Conservation (phyloP, 352 stramenopile genomes). For the Thraustochytrium striatum region DNA sequence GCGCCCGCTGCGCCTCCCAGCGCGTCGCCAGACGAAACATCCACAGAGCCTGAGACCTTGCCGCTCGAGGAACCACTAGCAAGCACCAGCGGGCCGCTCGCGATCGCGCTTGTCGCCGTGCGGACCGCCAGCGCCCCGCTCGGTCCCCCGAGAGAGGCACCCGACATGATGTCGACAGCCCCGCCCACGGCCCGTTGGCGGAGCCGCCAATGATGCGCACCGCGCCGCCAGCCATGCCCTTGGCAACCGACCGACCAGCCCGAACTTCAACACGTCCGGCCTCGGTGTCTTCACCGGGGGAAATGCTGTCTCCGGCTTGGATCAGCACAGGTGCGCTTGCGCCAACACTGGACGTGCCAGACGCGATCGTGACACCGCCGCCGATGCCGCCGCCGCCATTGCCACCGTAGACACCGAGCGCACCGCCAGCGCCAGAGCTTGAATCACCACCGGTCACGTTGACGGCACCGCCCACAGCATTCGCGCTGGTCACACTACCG, state of each 20-base stretch:
- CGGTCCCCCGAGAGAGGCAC: no score
- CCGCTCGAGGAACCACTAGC: no score
- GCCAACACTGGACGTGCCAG: no score
- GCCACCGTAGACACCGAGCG: background rate
- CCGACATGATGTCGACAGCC: background rate
- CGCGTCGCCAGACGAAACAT: no score
- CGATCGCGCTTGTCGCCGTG: no score
- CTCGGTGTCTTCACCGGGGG: background rate
- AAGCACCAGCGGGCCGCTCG: no score
- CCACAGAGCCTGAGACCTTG: no score
- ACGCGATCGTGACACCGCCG: background rate
- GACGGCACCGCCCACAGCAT: no score
- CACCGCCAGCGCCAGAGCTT: background rate
- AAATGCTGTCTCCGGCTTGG: background rate
- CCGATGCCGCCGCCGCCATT: background rate
- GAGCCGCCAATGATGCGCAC: background rate
- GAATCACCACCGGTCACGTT: no score
- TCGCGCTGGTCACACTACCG: no score
- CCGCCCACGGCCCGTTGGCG: background rate
- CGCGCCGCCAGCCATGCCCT: background rate
- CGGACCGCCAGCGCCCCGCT: no score
- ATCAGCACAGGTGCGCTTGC: background rate
- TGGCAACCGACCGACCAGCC: background rate
- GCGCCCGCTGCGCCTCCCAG: no score
- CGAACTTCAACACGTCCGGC: background rate